Conservation (phyloP, 306 rosid species). For the Malus sylvestris region DNA sequence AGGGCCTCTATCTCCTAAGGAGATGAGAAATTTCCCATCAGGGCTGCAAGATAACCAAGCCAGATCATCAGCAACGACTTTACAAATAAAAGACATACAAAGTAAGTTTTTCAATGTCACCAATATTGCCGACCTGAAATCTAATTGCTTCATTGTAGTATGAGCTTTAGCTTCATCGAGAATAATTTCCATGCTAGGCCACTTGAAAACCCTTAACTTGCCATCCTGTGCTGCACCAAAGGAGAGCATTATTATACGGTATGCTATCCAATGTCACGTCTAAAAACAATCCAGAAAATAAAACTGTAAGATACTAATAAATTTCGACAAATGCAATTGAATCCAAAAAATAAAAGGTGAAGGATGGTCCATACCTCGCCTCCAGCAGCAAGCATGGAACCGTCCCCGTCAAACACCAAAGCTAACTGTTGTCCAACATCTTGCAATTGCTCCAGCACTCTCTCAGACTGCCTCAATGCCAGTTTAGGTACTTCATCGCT, state of each 20-base stretch:
- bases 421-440: slow-evolving; percentile 80
- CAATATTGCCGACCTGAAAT: slow-evolving; percentile 64
- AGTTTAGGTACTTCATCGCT: slow-evolving; percentile 31
- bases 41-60: slow-evolving; percentile 48
- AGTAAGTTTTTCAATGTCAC: background rate
- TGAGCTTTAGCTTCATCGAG: slow-evolving; percentile 53
- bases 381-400: slow-evolving; percentile 75
- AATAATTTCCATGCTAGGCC: slow-evolving; percentile 83
- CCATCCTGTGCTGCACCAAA: slow-evolving; percentile 93
- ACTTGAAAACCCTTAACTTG: slow-evolving; percentile 70
- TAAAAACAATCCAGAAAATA: background rate
- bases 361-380: slow-evolving; percentile 59
- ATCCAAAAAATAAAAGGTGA: slow-evolving; percentile 6
- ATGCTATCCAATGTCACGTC: slow-evolving; percentile 4
- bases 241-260: slow-evolving; percentile 31
- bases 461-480: slow-evolving; percentile 45
- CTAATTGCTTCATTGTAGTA: slow-evolving; percentile 64
- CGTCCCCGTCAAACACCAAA: slow-evolving; percentile 58
- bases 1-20: slow-evolving; percentile 80
- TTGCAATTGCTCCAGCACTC: slow-evolving; percentile 41
- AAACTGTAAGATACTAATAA: background rate
- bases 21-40: slow-evolving; percentile 71
- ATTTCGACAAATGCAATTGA: background rate
- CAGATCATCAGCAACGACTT: slow-evolving; percentile 24
- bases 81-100: slow-evolving; percentile 6